Evolutionary conservation across 768 basidiomycete genomes (phyloP), one percentile per base, ranked within the genome.

Genomic region (Phlegmacium glaucopus): DNA sequence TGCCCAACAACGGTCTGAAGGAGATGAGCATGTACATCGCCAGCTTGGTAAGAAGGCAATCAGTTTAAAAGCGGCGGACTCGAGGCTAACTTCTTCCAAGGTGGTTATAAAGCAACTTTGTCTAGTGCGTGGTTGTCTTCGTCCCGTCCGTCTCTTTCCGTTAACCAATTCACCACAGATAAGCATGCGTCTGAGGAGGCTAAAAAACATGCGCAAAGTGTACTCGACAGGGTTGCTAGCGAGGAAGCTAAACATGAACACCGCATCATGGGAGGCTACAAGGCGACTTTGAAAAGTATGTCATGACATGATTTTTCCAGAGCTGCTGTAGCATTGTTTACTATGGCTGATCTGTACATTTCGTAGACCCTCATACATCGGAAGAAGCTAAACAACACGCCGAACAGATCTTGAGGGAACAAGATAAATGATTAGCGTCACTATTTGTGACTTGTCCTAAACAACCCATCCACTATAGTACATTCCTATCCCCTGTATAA

Each of bases 241-340:
- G 26, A 38, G 13, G 16, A 47, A n/a, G 32, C 3, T 16, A 42
- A 37, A 8, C 16, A 34, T 32, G 39, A 40, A 18, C 39, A 51
- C 18, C 49, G 52, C 15, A 47, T 57, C n/a, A 40, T 63, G 15
- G 64, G 59, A 8, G 66, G 63, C 3, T 65, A 67, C 42, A 66
- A 66, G 36, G 65, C 67, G 2, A 58, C 65, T 4, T 47, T 69
- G 41, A 61, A 62, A 34, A 67, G 66, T 66, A 32, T 47, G 55
- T 45, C 6, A 28, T 29, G 12, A 35, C 22, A 13, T 22, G n/a
- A 16, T 22, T 42, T 3, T 15, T 41, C 18, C 26, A 8, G 16
- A 16, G 11, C 26, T 4, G 11, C 26, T 4, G 40, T 8, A 9
- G 13, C 1, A 27, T 42, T 4, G 22, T 17, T 32, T 39, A n/a